Base-by-base conservation (phyloP, 495 filamentous ascomycete genomes). In the Lophiotrema nucula region DNA sequence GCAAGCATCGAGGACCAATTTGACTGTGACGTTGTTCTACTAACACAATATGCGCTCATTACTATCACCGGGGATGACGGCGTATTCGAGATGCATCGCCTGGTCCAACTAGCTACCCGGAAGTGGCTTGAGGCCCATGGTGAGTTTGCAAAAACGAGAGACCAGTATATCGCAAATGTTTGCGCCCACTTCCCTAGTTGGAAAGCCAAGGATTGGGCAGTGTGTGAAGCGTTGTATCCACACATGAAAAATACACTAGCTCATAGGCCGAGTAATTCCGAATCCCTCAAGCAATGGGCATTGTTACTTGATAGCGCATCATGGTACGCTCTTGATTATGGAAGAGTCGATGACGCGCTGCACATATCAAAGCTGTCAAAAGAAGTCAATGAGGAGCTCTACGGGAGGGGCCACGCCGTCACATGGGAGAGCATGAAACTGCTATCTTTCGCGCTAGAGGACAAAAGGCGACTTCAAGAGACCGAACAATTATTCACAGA, bases 21-120 rank as follows among this genome's bases (percentile, higher is more conserved):
- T 31, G 42, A 68, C 50, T 53, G 68, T 24, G 67, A 67, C 31
- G 37, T 70, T 0, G 33, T 37, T 2, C 35, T 50, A 12, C 41
- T 73, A 33, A 52, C 57, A 47, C 57, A 65, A 23, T 75, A 69
- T 42, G 72, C 67, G 1, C 49, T 75, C 10, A 68, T 74, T 35
- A 24, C 31, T 19, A n/a, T 18, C 15, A 44, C 16, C 16, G 19
- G 19, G 11, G 27, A 53, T 27, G 27, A 3, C 22, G 35, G 39
- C 33, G 15, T 8, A 23, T 66, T 58, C 45, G 35, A 33, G 16
- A 62, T 63, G 60, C 47, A 63, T 37, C 16, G 41, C 2, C 48
- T 66, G 2, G 42, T 63, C 13, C 58, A 66, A 45, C 56, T 62
- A 3, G 45, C 58, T 13, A 62, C 59, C 16, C 31, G 52, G 23